Percentiles rank a stretch among this genome's conserved stretches.
Evolutionary conservation across 2,329 filamentous ascomycete species (phyloP).

Genomic region (Anisogramma anomala): DNA sequence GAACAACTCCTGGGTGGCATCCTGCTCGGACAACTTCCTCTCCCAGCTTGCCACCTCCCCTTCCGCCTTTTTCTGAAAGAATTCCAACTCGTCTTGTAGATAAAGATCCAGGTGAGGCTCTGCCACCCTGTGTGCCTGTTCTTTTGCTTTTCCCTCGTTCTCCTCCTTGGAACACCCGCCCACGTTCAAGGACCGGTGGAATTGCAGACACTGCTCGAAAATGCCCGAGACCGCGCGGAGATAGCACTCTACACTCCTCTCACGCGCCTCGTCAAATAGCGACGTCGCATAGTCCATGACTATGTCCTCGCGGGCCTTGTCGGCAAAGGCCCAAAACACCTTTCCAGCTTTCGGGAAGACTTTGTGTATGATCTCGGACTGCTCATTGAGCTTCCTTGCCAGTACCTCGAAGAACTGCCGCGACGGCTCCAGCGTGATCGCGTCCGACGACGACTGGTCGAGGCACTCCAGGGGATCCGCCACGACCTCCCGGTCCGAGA

Average conservation of each 20-base stretch:
- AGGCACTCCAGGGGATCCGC: slow-evolving; percentile 74
- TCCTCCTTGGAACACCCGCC: slow-evolving; percentile 50
- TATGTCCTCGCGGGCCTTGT: slow-evolving; percentile 73
- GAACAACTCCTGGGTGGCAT: slow-evolving; percentile 81
- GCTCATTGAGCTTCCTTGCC: slow-evolving; percentile 67
- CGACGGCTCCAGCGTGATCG: slow-evolving; percentile 67
- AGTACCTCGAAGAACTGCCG: slow-evolving; percentile 69
- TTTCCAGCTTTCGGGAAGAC: slow-evolving; percentile 64
- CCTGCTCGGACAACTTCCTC: slow-evolving; percentile 80
- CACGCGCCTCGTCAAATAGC: slow-evolving; percentile 78
- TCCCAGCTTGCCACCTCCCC: slow-evolving; percentile 77
- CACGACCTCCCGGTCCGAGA: slow-evolving; percentile 59
- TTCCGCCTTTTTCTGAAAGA: slow-evolving; percentile 67
- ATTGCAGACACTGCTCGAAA: slow-evolving; percentile 74
- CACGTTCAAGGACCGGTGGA: slow-evolving; percentile 59
- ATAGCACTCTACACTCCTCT: slow-evolving; percentile 62
- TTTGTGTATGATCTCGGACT: slow-evolving; percentile 63
- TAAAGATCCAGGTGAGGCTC: slow-evolving; percentile 93
- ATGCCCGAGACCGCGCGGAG: slow-evolving; percentile 77
- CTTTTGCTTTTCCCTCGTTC: slow-evolving; percentile 53
- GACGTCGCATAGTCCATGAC: slow-evolving; percentile 77
- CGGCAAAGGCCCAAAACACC: slow-evolving; percentile 67
- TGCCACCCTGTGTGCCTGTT: slow-evolving; percentile 62
- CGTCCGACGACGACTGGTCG: slow-evolving; percentile 51
- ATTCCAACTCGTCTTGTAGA: slow-evolving; percentile 78